phyloP scores from a whole-genome alignment of 2,329 filamentous ascomycete species.

The Pseudocercospora fijiensis region DNA sequence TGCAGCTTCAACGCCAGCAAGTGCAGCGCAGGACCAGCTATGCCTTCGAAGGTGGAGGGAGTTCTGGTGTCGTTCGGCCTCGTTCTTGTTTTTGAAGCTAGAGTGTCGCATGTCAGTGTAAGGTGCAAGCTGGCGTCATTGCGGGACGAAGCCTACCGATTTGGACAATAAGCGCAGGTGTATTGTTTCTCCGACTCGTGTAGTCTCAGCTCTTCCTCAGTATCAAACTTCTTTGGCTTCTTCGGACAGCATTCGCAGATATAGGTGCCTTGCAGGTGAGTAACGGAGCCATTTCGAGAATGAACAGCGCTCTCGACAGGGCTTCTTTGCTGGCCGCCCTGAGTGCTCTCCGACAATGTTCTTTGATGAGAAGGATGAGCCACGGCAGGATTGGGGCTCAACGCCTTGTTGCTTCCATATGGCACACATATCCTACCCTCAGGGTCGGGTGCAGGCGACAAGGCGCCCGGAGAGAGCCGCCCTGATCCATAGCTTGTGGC shows the following conservation, averaged over 20 bases:
- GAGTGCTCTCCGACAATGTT: slow-evolving; percentile 44
- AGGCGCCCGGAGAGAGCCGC: slow-evolving; percentile 58
- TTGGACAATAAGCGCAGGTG: slow-evolving; percentile 85
- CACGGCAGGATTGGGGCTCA: slow-evolving; percentile 46
- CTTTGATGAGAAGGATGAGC: slow-evolving; percentile 42
- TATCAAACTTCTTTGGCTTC: slow-evolving; percentile 94
- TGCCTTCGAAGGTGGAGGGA: slow-evolving; percentile 88
- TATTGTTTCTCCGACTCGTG: slow-evolving; percentile 97
- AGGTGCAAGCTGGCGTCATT: not conserved
- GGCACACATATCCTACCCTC: slow-evolving; percentile 56
- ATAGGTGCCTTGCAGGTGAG: slow-evolving; percentile 58
- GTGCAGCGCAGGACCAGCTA: slow-evolving; percentile 93
- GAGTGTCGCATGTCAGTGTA: not conserved
- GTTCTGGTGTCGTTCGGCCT: slow-evolving; percentile 93
- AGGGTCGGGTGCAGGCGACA: slow-evolving; percentile 58
- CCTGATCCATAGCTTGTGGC: slow-evolving; percentile 65
- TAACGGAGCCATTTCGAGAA: slow-evolving; percentile 50
- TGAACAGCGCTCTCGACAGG: slow-evolving; percentile 47
- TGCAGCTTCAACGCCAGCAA: slow-evolving; percentile 70
- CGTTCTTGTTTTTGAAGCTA: slow-evolving; percentile 95
- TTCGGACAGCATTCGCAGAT: slow-evolving; percentile 96
- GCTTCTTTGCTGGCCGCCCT: slow-evolving; percentile 44
- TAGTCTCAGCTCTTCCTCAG: slow-evolving; percentile 71
- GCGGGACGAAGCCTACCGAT: slow-evolving; percentile 52
- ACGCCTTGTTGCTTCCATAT: slow-evolving; percentile 51